Base-by-base conservation (phyloP, 2,329 filamentous ascomycete genomes). In the Xylaria sp. region DNA sequence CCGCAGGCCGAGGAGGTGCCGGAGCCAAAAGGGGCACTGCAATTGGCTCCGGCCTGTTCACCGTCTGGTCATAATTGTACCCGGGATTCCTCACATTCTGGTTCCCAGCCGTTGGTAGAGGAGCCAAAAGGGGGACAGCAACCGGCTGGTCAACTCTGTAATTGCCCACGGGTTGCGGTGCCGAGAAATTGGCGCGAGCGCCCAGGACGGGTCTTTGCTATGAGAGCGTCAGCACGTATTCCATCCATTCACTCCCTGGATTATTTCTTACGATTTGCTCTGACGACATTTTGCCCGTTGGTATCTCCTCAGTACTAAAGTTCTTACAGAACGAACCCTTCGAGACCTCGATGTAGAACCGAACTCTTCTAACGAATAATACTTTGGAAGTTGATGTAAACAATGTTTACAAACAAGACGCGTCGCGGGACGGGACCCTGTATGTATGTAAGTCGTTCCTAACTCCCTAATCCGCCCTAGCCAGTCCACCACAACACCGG, bases 161-260 rank as follows among this genome's bases (percentile, higher is more conserved):
- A 1, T 30, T 19, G 19, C n/a, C 42, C 23, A 35, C 37, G 9
- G 49, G 49, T 35, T 30, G 49, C 19, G 35, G 44, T 6, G 48
- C 46, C 11, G 49, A 54, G 19, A 48, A 6, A 51, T 61, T 61
- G 34, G 50, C 53, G 53, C 61, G 55, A 18, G 51, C 4, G 23
- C 58, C 58, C 19, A 39, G 30, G 11, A 59, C 46, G 11, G 50
- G 42, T 5, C 19, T 47, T 10, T 48, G 46, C 59, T 57, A 42
- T 16, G 13, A 37, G n/a, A 9, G 3, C 4, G 44, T 30, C 23
- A 30, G 23, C 23, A 30, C 23, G 23, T 30, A 30, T 30, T 30
- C 23, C 23, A 4, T 30, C 4, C 23, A 5, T 30, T 30, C 4
- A 30, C 23, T 13, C 37, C 16, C 16, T 42, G 37, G 4, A 42